Percentiles rank a stretch among this genome's conserved stretches.
Evolutionary conservation across 2,329 filamentous ascomycete species (phyloP).

Genomic region (Pyrenochaeta sp.): DNA sequence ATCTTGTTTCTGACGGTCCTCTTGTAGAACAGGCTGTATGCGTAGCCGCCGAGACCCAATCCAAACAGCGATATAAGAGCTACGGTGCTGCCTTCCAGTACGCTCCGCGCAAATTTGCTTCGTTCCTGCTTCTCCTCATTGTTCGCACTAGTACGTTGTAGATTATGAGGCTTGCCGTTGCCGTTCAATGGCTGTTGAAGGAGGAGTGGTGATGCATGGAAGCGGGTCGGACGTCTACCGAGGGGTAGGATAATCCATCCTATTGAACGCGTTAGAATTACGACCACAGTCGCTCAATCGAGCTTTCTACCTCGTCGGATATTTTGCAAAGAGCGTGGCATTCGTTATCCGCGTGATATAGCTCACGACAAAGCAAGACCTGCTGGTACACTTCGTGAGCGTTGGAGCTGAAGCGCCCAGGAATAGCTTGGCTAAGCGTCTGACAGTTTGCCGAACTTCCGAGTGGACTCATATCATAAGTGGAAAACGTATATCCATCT

Average conservation of each 20-base stretch:
- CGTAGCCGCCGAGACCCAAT: constrained; percentile 44
- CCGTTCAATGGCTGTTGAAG: constrained; percentile 13
- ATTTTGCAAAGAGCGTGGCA: constrained; percentile 36
- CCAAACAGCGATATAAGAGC: constrained; percentile 46
- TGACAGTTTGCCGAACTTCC: constrained; percentile 14
- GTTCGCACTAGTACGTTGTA: not conserved
- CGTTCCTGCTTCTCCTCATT: constrained; percentile 26
- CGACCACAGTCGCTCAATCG: too few relatives aligned
- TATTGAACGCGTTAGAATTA: constrained; percentile 17
- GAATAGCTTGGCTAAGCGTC: constrained; percentile 27
- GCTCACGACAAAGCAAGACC: constrained; percentile 2
- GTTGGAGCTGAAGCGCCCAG: constrained; percentile 18
- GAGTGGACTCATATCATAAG: not conserved
- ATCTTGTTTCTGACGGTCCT: constrained; percentile 41
- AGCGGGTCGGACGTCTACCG: constrained; percentile 28
- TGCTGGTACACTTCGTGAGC: constrained; percentile 4
- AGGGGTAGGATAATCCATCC: constrained; percentile 43
- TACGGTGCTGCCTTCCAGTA: constrained; percentile 47
- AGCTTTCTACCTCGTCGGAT: constrained; percentile 27
- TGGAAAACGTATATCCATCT: not conserved
- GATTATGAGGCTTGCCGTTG: not conserved
- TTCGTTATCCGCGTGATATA: constrained; percentile 15
- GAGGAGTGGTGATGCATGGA: constrained; percentile 22
- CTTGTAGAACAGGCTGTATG: constrained; percentile 47
- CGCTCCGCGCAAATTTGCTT: constrained; percentile 41